Evolutionary conservation across 2,329 filamentous ascomycete species (phyloP).

Genomic region (Sordariomycetes sp.): DNA sequence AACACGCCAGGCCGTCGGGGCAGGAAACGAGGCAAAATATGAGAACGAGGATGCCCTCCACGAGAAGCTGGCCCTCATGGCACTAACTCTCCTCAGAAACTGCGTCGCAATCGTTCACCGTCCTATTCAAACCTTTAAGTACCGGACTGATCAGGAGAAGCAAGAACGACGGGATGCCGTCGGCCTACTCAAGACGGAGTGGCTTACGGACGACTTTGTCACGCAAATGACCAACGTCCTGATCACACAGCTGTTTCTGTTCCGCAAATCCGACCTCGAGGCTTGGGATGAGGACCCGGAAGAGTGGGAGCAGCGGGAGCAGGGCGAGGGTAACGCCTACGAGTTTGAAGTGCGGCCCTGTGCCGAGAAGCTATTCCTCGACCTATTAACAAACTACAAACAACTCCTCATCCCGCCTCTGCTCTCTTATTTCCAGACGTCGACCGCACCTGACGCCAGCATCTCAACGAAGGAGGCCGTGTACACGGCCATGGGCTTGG

Average conservation of each 20-base stretch:
- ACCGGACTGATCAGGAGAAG: slow-evolving; percentile 62
- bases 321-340: slow-evolving; percentile 74
- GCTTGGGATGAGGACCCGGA: slow-evolving; percentile 93
- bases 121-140: slow-evolving; percentile 73
- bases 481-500: slow-evolving; percentile 84
- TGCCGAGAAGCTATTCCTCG: slow-evolving; percentile 86
- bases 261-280: slow-evolving; percentile 73
- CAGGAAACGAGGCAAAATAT: slow-evolving; percentile 25
- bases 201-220: slow-evolving; percentile 70
- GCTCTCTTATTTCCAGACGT: slow-evolving; percentile 70
- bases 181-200: slow-evolving; percentile 56
- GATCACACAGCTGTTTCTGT: slow-evolving; percentile 80
- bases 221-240: slow-evolving; percentile 73
- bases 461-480: slow-evolving; percentile 86
- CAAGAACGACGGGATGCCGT: slow-evolving; percentile 64
- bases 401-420: slow-evolving; percentile 68
- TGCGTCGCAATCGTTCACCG: slow-evolving; percentile 81
- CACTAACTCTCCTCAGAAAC: slow-evolving; percentile 68
- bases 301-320: slow-evolving; percentile 88
- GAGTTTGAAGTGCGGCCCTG: slow-evolving; percentile 90
- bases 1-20: slow-evolving; percentile 32
- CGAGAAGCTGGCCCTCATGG: slow-evolving; percentile 75
- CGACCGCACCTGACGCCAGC: slow-evolving; percentile 53
- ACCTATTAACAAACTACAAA: slow-evolving; percentile 84
- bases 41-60: slow-evolving; percentile 52